Evolutionary conservation across 805 yeast species (phyloP), one percentile per base, ranked within the genome.

Genomic region (Sugiyamaella smithiae): DNA sequence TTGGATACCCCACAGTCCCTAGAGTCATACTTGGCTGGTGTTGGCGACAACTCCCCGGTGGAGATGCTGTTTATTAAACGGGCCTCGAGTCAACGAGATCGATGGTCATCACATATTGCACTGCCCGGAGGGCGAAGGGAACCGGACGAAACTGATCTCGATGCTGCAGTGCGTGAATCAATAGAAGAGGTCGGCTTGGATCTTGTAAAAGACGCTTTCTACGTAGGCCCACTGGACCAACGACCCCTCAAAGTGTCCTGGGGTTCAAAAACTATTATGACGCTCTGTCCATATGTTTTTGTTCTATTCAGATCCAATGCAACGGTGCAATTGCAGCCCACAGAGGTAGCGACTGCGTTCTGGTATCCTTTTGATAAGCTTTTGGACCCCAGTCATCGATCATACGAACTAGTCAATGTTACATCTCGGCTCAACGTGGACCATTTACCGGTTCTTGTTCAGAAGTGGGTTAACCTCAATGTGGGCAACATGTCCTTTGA

Each of bases 21-120:
- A 23, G 49, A n/a, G 36, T 29, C 17, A 29, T 31, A 16, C 8
- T 35, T 24, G 29, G 33, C 24, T 14, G 32, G 20, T 24, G 26
- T 25, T 12, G 40, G 35, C 14, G n/a, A 20, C 14, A 28, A 28
- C 5, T 53, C 46, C 7, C 51, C 46, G n/a, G 55, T 64, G 4
- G 69, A 69, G 43, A 49, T 69, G 2, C 62, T 69, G 32, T 57
- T 69, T 40, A 69, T 69, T 45, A 68, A 67, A 43, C 62, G 73
- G 6, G 58, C 71, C 2, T 51, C 56, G 2, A 55, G 68, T n/a
- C 55, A 51, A 8, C 53, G 65, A 1, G 73, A 69, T 45, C 54
- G 70, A 14, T 69, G 73, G 73, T 67, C 72, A 5, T 69, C 69
- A 12, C 73, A 69, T 49, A 60, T 69, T 37, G 73, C 72, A 1